Conservation (phyloP, 1,139 yeast species). For the Taiozyma sp. region DNA sequence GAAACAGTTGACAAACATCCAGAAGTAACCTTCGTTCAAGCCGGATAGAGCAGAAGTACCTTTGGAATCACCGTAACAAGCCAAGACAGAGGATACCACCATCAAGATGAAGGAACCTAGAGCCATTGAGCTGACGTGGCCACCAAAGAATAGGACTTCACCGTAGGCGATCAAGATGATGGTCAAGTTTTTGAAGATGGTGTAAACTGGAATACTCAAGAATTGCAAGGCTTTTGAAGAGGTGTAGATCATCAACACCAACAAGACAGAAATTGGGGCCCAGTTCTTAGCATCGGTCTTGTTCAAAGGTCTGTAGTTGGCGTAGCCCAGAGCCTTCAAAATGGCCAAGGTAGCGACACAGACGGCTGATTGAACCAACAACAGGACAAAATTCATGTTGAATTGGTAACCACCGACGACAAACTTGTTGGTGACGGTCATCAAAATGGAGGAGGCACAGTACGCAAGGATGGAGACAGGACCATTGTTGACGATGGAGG, state of each 20-base stretch:
- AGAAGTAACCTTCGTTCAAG: conserved; percentile 81
- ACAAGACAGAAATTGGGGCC: conserved; percentile 88
- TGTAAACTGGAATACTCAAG: conserved; percentile 91
- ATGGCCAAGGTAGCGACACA: conserved; percentile 71
- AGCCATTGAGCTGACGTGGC: conserved; percentile 86
- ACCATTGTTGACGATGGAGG: conserved; percentile 64
- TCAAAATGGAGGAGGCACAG: conserved; percentile 88
- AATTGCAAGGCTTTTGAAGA: conserved; percentile 91
- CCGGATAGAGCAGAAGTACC: conserved; percentile 35
- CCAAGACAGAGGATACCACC: conserved; percentile 91
- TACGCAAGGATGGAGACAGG: conserved; percentile 82
- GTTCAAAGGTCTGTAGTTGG: conserved; percentile 84
- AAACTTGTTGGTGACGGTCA: conserved; percentile 97
- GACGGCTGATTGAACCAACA: conserved; percentile 78
- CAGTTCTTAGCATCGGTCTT: conserved; percentile 86
- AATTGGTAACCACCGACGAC: conserved; percentile 80
- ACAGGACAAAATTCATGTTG: conserved; percentile 86
- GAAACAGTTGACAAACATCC: conserved; percentile 96
- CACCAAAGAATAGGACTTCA: conserved; percentile 97
- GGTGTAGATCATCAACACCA: conserved; percentile 94
- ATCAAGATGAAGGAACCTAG: conserved; percentile 81
- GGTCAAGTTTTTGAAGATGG: conserved; percentile 96
- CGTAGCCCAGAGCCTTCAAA: conserved; percentile 68
- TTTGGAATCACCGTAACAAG: conserved; percentile 82
- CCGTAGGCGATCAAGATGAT: conserved; percentile 96